Evolutionary conservation across 768 basidiomycete species (phyloP).

Genomic region (Lactarius akahatsu): DNA sequence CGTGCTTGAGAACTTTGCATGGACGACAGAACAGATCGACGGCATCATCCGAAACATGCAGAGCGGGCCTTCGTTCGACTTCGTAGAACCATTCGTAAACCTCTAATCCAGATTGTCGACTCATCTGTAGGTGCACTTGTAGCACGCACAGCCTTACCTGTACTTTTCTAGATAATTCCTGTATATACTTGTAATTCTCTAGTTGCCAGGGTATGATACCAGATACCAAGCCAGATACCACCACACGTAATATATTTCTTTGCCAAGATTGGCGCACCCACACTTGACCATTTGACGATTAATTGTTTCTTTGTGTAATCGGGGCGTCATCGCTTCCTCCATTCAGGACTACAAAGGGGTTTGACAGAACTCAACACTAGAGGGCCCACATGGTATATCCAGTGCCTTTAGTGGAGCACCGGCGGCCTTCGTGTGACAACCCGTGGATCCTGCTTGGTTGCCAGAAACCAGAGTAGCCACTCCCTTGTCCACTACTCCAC

Average conservation of each 20-base stretch:
- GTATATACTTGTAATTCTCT: constrained; percentile 22
- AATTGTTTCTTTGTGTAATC: background rate
- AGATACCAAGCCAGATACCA: constrained; percentile 3
- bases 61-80: background rate
- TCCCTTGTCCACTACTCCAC: too few relatives aligned
- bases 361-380: background rate
- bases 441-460: background rate
- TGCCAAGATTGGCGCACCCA: background rate
- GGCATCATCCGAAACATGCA: constrained; percentile 12
- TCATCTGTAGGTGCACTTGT: constrained; percentile 4
- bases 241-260: constrained; percentile 5
- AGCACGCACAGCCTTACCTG: background rate
- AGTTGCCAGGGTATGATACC: background rate
- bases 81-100: background rate
- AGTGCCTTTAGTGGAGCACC: background rate
- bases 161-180: background rate
- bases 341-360: background rate
- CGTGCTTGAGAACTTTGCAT: constrained; percentile 7
- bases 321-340: background rate
- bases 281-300: background rate
- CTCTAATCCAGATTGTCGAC: background rate
- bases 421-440: background rate
- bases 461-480: background rate
- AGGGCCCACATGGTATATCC: background rate
- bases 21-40: constrained; percentile 17